These are phyloP conservation scores for Globisporangium cylindrosporum DNA, from an alignment of 352 stramenopile genomes.

Conservation along the genomic window DNA sequence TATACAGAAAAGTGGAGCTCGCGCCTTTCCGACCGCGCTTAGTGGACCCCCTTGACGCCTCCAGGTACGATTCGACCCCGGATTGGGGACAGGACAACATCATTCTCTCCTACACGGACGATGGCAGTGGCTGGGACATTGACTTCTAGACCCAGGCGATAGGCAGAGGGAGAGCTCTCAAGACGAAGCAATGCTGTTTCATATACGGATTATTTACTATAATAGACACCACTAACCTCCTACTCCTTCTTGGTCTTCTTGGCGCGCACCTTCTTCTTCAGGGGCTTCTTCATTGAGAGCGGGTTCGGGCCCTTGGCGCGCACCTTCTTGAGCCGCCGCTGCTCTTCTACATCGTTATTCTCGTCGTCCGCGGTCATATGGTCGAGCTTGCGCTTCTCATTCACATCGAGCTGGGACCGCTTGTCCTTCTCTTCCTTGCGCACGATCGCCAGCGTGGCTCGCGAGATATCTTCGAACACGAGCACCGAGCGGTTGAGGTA, in stretches of 20 bases:
- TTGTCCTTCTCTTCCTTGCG: slow-evolving; percentile 76
- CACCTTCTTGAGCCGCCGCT: slow-evolving; percentile 39
- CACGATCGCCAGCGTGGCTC: slow-evolving; percentile 74
- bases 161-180: neutral
- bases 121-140: slow-evolving; percentile 74
- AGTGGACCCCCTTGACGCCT: slow-evolving; percentile 86
- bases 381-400: slow-evolving; percentile 79
- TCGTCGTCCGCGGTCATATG: slow-evolving; percentile 27
- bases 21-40: slow-evolving; percentile 91
- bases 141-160: slow-evolving; percentile 59
- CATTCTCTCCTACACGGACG: slow-evolving; percentile 41
- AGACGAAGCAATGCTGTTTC: neutral
- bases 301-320: slow-evolving; percentile 75
- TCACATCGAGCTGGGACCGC: slow-evolving; percentile 59
- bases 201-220: slow-evolving; percentile 1
- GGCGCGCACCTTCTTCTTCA: slow-evolving; percentile 74
- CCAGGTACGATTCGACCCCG: slow-evolving; percentile 79
- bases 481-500: slow-evolving; percentile 87
- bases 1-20: slow-evolving; percentile 84
- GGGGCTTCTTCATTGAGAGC: slow-evolving; percentile 70
- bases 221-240: neutral
- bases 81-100: slow-evolving; percentile 45
- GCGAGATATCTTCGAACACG: slow-evolving; percentile 84
- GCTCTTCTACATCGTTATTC: slow-evolving; percentile 18
- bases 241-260: slow-evolving; percentile 62